These are phyloP conservation scores for Ogataea parapolymorpha DNA, from an alignment of 805 yeast species.

Conservation along the genomic window DNA sequence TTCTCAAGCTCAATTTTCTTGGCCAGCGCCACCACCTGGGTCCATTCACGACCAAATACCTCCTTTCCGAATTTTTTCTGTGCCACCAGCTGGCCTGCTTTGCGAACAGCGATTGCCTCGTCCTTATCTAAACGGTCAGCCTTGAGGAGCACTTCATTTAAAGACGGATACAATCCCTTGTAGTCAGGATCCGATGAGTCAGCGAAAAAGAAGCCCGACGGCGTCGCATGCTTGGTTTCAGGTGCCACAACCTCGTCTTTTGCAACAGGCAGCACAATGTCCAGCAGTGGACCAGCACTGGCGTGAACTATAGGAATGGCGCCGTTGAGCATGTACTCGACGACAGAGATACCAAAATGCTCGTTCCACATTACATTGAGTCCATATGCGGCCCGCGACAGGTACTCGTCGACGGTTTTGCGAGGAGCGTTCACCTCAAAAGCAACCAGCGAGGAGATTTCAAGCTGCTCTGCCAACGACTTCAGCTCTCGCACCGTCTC, in stretches of 20 bases:
- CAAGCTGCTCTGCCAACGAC: conserved; percentile 39
- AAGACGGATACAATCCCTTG: conserved; percentile 26
- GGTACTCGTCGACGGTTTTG: conserved; percentile 50
- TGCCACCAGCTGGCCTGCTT: conserved; percentile 24
- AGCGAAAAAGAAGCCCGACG: conserved; percentile 79
- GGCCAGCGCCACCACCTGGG: conserved; percentile 10
- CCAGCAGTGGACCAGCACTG: conserved; percentile 90
- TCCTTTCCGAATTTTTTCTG: conserved; percentile 26
- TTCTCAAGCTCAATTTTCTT: conserved; percentile 21
- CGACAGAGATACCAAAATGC: conserved; percentile 97
- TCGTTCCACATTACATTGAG: conserved; percentile 99
- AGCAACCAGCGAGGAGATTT: conserved; percentile 39
- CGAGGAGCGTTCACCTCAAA: conserved; percentile 66
- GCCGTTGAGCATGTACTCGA: conserved; percentile 86
- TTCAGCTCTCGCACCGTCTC: conserved; percentile 51
- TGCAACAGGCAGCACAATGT: conserved; percentile 61
- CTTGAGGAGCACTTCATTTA: conserved; percentile 47
- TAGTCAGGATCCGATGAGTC: conserved; percentile 72
- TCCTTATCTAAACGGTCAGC: conserved; percentile 21
- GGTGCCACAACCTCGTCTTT: conserved; percentile 13
- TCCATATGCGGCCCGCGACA: conserved; percentile 65
- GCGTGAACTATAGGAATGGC: conserved; percentile 88
- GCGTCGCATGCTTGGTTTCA: conserved; percentile 29
- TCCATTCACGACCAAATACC: conserved; percentile 27
- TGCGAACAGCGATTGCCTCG: conserved; percentile 19